Evolutionary conservation across 768 basidiomycete genomes (phyloP).

Genomic region (Tricholoma sp.): DNA sequence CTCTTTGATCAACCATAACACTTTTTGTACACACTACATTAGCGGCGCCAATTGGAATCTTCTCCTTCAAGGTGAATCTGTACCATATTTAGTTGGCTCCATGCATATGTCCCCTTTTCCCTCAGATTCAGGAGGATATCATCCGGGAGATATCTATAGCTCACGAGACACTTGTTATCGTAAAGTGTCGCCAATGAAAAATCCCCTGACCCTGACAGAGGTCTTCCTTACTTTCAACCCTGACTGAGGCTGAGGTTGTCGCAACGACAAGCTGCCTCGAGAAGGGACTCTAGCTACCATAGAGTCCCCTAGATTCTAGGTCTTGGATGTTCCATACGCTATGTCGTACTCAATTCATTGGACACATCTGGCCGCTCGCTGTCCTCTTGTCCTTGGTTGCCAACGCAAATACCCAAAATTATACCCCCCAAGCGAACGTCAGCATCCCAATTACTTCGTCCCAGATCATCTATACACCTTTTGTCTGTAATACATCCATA

Average conservation of each 20-base stretch:
- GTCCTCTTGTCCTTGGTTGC: conserved; percentile 4
- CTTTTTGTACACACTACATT: neutral
- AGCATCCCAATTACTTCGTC: conserved; percentile 32
- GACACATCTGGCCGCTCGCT: neutral
- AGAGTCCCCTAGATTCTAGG: neutral
- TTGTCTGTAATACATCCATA: conserved; percentile 30
- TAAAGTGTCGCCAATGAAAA: neutral
- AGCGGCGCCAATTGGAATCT: neutral
- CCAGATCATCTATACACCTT: conserved; percentile 44
- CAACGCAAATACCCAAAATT: conserved; percentile 6
- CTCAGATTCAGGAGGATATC: neutral
- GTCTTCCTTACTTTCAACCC: neutral
- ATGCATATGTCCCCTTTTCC: neutral
- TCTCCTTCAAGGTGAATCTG: neutral
- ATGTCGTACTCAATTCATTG: neutral
- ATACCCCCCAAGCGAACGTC: conserved; percentile 26
- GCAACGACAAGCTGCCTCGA: neutral
- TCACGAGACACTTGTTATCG: neutral
- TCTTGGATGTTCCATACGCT: neutral
- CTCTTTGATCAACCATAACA: neutral
- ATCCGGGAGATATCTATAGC: neutral
- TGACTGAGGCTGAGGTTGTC: neutral
- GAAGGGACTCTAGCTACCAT: neutral
- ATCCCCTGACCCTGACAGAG: neutral
- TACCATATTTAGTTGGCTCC: neutral